phyloP scores from a whole-genome alignment of 2,329 filamentous ascomycete species.

The Xylaria digitata region DNA sequence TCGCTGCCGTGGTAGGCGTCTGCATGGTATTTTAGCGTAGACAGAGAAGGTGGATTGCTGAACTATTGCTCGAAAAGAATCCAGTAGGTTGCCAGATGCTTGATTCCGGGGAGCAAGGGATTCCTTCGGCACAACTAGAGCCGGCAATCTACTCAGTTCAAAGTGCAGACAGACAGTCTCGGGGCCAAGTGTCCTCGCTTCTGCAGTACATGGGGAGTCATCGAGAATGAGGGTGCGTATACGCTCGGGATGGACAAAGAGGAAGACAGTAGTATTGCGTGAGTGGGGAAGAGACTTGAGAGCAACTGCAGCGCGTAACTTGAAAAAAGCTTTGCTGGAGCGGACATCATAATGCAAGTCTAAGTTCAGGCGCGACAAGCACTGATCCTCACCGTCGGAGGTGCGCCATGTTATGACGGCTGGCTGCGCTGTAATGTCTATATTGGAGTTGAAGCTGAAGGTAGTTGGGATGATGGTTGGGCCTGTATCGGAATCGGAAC shows the following conservation, averaged over 20 bases:
- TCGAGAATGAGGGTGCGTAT: conserved; percentile 32
- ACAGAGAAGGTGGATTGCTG: conserved; percentile 34
- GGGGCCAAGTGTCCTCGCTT: conserved; percentile 29
- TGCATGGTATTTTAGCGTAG: conserved; percentile 33
- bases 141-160: conserved; percentile 32
- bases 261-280: conserved; percentile 32
- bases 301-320: conserved; percentile 33
- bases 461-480: conserved; percentile 8
- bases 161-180: conserved; percentile 35
- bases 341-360: conserved; percentile 37
- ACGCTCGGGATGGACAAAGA: conserved; percentile 37
- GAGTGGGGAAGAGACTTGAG: conserved; percentile 33
- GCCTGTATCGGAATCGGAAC: conserved; percentile 27
- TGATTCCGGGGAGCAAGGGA: conserved; percentile 36
- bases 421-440: conserved; percentile 34
- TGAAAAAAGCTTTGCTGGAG: conserved; percentile 37
- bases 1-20: conserved; percentile 30
- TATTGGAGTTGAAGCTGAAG: conserved; percentile 23
- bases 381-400: conserved; percentile 23
- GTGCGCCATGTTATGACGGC: conserved; percentile 32
- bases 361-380: conserved; percentile 26
- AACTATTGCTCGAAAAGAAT: conserved; percentile 32
- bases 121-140: conserved; percentile 34
- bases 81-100: conserved; percentile 31
- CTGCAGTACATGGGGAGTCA: conserved; percentile 28